A percentile compares a stretch with the other conserved stretches of the same genome.
Conservation (phyloP, 768 basidiomycete genomes). For the Pleurotus djamor region DNA sequence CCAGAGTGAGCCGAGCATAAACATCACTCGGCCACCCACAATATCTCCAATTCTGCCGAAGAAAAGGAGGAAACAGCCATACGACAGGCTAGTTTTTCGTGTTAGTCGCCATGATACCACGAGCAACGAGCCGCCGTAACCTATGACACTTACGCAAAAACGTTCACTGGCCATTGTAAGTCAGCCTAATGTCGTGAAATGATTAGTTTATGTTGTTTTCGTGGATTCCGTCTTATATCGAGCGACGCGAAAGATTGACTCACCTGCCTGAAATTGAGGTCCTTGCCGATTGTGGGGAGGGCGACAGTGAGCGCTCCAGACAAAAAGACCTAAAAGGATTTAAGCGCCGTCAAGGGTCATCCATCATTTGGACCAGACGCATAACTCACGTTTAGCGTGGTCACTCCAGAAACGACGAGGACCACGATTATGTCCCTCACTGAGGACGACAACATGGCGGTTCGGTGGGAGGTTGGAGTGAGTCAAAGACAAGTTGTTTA, state of each 20-base stretch:
- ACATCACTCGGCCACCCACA: conserved; percentile 21
- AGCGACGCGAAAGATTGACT: not conserved
- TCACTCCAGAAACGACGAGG: conserved; percentile 18
- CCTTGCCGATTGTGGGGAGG: conserved; percentile 22
- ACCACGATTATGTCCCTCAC: conserved; percentile 16
- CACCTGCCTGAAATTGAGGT: conserved; percentile 18
- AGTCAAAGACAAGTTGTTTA: not conserved
- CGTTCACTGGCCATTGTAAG: conserved; percentile 21
- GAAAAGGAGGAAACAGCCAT: conserved; percentile 19
- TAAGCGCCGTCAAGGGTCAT: not conserved
- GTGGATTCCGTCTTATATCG: no score
- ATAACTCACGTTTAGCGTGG: conserved; percentile 18
- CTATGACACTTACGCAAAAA: conserved; percentile 16
- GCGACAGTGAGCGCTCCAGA: conserved; percentile 21
- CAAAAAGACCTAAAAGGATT: conserved; percentile 16
- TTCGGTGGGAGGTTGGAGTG: not conserved
- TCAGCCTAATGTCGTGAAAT: conserved; percentile 3
- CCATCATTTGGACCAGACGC: not conserved
- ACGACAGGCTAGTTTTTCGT: conserved; percentile 14
- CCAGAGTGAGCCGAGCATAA: conserved; percentile 25
- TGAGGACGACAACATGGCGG: conserved; percentile 2
- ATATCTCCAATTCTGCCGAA: conserved; percentile 22
- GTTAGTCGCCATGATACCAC: no score
- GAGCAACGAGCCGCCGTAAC: no score
- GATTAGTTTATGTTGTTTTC: no score